A percentile compares a stretch with the other conserved stretches of the same genome.
phyloP scores from a whole-genome alignment of 805 yeast genomes.

The Brettanomyces custersianus region DNA sequence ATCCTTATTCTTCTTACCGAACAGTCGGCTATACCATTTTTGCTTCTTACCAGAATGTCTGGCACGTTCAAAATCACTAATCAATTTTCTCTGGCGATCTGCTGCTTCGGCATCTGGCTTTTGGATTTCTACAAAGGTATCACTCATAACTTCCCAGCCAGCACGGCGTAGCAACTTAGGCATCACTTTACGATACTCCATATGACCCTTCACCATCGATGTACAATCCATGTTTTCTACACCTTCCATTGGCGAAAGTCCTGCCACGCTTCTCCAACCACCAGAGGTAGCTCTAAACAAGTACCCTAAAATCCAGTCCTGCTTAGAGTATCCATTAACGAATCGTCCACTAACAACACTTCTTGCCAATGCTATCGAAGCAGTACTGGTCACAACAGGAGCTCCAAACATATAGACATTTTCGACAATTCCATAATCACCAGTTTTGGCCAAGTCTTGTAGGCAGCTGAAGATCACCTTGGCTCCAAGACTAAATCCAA shows the following conservation, averaged over 20 bases:
- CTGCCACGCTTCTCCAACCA: slow-evolving; percentile 86
- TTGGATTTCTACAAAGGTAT: slow-evolving; percentile 91
- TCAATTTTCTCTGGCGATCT: slow-evolving; percentile 73
- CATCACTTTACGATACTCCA: slow-evolving; percentile 93
- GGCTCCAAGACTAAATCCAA: slow-evolving; percentile 92
- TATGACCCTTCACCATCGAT: slow-evolving; percentile 82
- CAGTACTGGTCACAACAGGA: slow-evolving; percentile 72
- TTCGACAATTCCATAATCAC: slow-evolving; percentile 83
- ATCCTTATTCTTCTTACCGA: slow-evolving; percentile 39
- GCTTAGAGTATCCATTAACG: slow-evolving; percentile 82
- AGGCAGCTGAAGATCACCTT: slow-evolving; percentile 87
- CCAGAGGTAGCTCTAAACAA: slow-evolving; percentile 93
- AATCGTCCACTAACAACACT: slow-evolving; percentile 85
- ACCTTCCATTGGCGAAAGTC: slow-evolving; percentile 64
- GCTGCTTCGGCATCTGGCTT: slow-evolving; percentile 88
- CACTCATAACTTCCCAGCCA: slow-evolving; percentile 78
- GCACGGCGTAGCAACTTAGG: slow-evolving; percentile 64
- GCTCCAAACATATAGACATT: slow-evolving; percentile 83
- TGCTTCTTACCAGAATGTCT: slow-evolving; percentile 32
- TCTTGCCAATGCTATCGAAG: slow-evolving; percentile 69
- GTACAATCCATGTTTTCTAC: slow-evolving; percentile 87
- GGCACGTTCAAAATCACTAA: slow-evolving; percentile 63
- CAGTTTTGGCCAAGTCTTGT: slow-evolving; percentile 72
- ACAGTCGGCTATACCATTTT: slow-evolving; percentile 33
- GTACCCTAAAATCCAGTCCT: slow-evolving; percentile 95